Percentiles rank a stretch among this genome's conserved stretches.
Evolutionary conservation across 495 filamentous ascomycete genomes (phyloP).

Genomic region (Lophiostoma macrostomum): DNA sequence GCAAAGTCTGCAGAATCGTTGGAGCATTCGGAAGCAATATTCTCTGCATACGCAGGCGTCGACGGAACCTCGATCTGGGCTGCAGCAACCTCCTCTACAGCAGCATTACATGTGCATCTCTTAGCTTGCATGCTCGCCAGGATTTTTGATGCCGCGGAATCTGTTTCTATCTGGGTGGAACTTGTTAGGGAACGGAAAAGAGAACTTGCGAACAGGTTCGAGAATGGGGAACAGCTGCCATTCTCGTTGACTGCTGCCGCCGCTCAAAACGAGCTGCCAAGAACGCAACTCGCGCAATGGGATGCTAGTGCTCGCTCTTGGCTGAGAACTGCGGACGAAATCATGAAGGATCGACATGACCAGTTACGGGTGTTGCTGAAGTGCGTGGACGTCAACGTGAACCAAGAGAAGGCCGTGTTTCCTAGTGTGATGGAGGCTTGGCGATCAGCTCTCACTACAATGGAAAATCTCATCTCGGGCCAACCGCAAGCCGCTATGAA

Average conservation of each 20-base stretch:
- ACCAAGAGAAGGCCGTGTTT: not conserved
- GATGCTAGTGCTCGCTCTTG: constrained; percentile 13
- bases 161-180: constrained; percentile 15
- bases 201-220: constrained; percentile 1
- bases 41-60: constrained; percentile 33
- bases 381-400: constrained; percentile 21
- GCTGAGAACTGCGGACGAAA: constrained; percentile 4
- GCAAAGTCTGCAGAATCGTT: not conserved
- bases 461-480: constrained; percentile 28
- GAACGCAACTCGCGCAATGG: constrained; percentile 12
- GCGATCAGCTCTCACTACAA: not conserved
- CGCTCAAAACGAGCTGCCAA: not conserved
- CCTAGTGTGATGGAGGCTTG: constrained; percentile 1
- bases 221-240: not conserved
- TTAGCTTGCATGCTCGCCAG: constrained; percentile 18
- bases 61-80: constrained; percentile 41
- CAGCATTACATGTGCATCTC: constrained; percentile 11
- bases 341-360: constrained; percentile 29
- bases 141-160: constrained; percentile 1
- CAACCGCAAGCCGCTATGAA: not conserved
- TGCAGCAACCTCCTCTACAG: constrained; percentile 15
- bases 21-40: constrained; percentile 18
- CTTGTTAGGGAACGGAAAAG: constrained; percentile 9
- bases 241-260: not conserved
- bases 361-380: constrained; percentile 41